phyloP scores from a whole-genome alignment of 31 red algal species.

The Endocladia muricata region DNA sequence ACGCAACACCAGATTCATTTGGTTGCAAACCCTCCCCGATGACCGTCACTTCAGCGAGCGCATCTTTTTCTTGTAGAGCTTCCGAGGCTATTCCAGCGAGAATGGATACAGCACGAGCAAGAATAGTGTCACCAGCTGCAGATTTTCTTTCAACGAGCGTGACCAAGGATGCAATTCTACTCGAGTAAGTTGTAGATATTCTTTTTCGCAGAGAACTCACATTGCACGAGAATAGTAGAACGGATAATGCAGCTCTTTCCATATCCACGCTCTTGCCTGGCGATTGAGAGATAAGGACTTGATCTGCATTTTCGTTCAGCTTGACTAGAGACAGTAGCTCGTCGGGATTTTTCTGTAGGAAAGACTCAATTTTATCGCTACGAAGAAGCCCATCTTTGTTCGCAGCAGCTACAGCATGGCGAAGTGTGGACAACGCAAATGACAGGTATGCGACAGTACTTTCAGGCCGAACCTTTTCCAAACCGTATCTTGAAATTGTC shows the following conservation, averaged over 20 bases:
- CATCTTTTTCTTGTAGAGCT: neutral
- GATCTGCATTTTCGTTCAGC: conserved; percentile 6
- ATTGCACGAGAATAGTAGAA: conserved; percentile 34
- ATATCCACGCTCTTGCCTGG: neutral
- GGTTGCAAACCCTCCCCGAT: conserved; percentile 23
- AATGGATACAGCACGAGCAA: conserved; percentile 32
- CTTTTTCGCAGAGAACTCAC: conserved; percentile 2
- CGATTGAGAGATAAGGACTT: neutral
- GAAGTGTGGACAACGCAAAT: conserved; percentile 8
- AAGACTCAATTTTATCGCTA: neutral
- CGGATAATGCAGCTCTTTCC: conserved; percentile 32
- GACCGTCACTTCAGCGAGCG: neutral
- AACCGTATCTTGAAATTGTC: neutral
- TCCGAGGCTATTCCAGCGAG: conserved; percentile 23
- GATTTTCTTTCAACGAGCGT: conserved; percentile 23
- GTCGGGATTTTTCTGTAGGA: neutral
- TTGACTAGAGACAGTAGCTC: neutral
- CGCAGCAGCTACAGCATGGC: neutral
- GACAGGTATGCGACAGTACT: conserved; percentile 23
- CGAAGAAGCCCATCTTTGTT: neutral
- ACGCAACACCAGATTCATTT: conserved; percentile 31
- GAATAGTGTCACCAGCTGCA: conserved; percentile 31
- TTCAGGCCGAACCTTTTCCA: neutral
- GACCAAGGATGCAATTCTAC: conserved; percentile 3
- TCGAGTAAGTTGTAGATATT: neutral